Evolutionary conservation across 208 protist genomes (phyloP).

Genomic region (Leishmania guyanensis): DNA sequence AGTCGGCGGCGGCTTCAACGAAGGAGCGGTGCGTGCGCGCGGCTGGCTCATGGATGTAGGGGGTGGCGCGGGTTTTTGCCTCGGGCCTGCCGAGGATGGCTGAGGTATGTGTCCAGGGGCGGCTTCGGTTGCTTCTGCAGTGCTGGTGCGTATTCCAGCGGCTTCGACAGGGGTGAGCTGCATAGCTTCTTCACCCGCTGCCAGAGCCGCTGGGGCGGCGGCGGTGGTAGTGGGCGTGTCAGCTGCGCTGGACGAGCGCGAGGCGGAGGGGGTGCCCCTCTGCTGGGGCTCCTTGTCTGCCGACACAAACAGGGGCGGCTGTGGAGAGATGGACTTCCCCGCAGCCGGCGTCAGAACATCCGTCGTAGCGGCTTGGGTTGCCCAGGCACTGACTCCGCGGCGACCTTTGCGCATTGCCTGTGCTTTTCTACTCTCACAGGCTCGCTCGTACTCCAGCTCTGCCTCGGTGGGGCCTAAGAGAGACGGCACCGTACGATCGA

Average conservation of each 20-base stretch:
- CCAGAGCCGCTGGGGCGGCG: background rate
- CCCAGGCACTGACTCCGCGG: background rate
- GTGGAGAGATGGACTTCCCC: background rate
- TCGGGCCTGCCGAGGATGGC: background rate
- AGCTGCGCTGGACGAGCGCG: background rate
- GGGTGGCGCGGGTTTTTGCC: background rate
- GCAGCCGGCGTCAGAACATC: background rate
- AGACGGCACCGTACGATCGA: conserved; percentile 72
- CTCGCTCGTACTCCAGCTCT: conserved; percentile 61
- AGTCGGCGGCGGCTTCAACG: background rate
- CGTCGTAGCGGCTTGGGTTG: background rate
- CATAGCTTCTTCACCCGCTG: background rate
- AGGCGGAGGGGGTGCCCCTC: background rate
- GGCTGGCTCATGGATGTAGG: background rate
- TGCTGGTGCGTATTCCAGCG: background rate
- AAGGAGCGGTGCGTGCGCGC: background rate
- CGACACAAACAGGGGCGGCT: background rate
- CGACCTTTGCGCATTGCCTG: conserved; percentile 12
- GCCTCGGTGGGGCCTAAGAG: conserved; percentile 62
- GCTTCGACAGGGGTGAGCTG: background rate
- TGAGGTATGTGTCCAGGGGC: background rate
- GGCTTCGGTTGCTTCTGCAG: background rate
- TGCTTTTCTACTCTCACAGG: conserved; percentile 16
- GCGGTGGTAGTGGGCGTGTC: background rate
- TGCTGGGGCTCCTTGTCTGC: background rate